Evolutionary conservation across 108 stramenopile genomes (phyloP), one percentile per base, ranked within the genome.

Genomic region (Licmophora abbreviata): DNA sequence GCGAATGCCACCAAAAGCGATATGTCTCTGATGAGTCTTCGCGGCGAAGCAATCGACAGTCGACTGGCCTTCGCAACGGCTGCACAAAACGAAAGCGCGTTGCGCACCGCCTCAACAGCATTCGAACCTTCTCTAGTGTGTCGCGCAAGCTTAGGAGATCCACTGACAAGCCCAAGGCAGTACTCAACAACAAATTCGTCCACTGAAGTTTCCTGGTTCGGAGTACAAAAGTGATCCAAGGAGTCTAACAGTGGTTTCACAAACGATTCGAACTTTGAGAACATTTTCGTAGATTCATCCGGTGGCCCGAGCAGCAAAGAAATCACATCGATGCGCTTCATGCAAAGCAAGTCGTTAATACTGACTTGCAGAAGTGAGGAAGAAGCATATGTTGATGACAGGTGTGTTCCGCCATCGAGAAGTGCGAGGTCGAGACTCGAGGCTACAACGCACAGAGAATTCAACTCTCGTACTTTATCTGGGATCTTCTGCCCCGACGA

Each of bases 1-100:
- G 63, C 53, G 34, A 76, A 30, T 11, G 38, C 15, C 38, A 65
- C 53, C 22, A 71, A 24, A 17, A 3, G 28, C 21, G 20, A 5
- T 34, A 44, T 55, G 30, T 63, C 55, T 37, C 48, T 61, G 56
- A 76, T 63, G 17, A 76, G 17, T 22, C 73, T 59, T 11, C 46
- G 37, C 12, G 44, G 10, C 48, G 56, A 52, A 10, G 44, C 36
- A 4, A 69, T 38, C 7, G 73, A 56, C n/a, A 64, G 29, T 33
- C 47, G 48, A 51, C 69, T 70, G 26, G 33, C 36, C 17, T 42
- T 52, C 5, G 61, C 69, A 52, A 71, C 55, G 1, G 53, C 57
- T 25, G 48, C 42, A 36, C 35, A 51, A 12, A 38, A 51, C 11
- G 12, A 21, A 27, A 8, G 14, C 24, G 24, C 26, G 14, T 17